Evolutionary conservation across 495 filamentous ascomycete species (phyloP), one percentile per base, ranked within the genome.

Genomic region (Trichocladium uniseriatum): DNA sequence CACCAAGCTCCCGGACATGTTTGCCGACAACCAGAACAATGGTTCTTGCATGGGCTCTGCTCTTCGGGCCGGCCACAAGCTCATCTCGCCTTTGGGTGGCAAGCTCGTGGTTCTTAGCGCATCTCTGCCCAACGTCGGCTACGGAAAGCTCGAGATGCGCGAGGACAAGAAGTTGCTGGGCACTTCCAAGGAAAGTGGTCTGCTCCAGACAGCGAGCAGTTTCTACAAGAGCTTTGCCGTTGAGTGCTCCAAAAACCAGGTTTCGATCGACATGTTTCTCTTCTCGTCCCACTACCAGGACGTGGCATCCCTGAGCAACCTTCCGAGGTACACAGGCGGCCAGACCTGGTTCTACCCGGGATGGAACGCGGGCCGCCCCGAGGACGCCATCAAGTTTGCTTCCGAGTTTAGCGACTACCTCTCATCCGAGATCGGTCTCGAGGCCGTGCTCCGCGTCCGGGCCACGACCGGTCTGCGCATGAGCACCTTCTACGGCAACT

Each of bases 141-240:
- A 83, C 46, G 92, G 92, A 22, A 87, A 94, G 63, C 78, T 98
- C 44, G 86, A 94, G 22, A 87, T 90, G 80, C 78, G 92, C 53
- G 92, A 98, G 69, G 90, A 97, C 63, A 96, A 96, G 76, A 95
- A 96, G 68, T 68, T 95, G 15, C 78, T 98, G 5, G 92, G 92
- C 49, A 98, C 92, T 3, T 88, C 79, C 62, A 95, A 95, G 67
- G 92, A 98, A 61, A 86, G 78, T 56, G 72, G 73, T 45, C 75
- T 98, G 27, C 72, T 98, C 41, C 91, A 96, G 62, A 97, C 94
- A 0, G 86, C 78, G 11, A 94, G 84, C 70, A 84, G 86, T 54
- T 98, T 98, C 67, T 98, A 98, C 78, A 98, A 98, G 74, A 94
- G 87, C 61, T 98, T 98, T 64, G 92, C 92, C 2, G 94, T 98